Base-by-base conservation (phyloP, 345 rosid genomes). In the Salix brachista region DNA sequence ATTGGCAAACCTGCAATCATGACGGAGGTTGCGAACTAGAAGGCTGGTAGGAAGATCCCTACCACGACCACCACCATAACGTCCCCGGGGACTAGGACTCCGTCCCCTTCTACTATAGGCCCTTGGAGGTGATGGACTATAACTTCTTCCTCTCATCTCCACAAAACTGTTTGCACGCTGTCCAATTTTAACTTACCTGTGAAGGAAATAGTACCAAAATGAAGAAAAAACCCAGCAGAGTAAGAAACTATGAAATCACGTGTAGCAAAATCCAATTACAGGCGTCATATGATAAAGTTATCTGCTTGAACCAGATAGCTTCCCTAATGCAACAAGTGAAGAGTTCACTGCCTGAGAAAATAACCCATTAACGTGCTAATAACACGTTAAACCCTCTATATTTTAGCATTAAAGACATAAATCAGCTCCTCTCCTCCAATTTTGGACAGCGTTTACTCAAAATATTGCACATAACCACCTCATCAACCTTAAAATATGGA, bases 111-210 rank as follows among this genome's bases (percentile, higher is more conserved):
- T 85, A 42, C 89, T 82, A 77, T 87, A 90, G 25, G 79, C 83
- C 87, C 97, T 87, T 17, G 95, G 94, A 66, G 97, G 96, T 48
- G 97, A 94, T 65, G 99, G 99, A 78, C 92, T 93, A 85, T 93
- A 93, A 84, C 98, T 90, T 83, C 97, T 88, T 62, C 92, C 91
- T 88, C 98, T 90, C 99, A 96, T 96, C 89, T 64, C 21, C 52
- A 23, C 17, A 54, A 21, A 61, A 64, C 4, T 23, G 64, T 58
- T 58, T 23, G 64, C 64, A n/a, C 62, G 10, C 28, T 58, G 64
- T 58, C 14, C 64, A 58, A 58, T 58, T n/a, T 58, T 9, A 58
- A 23, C 11, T 36, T 14, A 17, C 18, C 70, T 48, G 30, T 4
- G 4, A 65, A 48, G 5, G 64, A 66, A 48, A 66, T 28, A 13